These are phyloP conservation scores for Anacardium occidentale DNA, from an alignment of 345 rosid species.

Conservation along the genomic window DNA sequence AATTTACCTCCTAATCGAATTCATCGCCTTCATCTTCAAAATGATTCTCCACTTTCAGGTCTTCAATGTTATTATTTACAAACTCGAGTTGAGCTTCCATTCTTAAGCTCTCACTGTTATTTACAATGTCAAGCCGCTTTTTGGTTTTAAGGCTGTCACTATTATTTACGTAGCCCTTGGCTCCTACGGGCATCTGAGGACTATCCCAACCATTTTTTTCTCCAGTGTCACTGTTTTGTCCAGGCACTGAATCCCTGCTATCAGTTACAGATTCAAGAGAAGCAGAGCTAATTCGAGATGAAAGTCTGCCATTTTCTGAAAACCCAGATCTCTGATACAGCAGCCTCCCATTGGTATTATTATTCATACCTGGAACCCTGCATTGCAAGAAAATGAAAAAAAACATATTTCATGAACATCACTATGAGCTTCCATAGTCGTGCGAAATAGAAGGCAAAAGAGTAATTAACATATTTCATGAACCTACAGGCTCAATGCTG, in stretches of 20 bases:
- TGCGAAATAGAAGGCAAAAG: background rate
- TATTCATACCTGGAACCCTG: slow-evolving; percentile 39
- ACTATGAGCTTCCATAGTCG: background rate
- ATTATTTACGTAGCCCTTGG: slow-evolving; percentile 47
- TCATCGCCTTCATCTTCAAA: slow-evolving; percentile 57
- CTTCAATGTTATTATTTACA: slow-evolving; percentile 55
- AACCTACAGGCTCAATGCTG: background rate
- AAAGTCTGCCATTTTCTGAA: slow-evolving; percentile 37
- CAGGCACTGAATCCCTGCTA: slow-evolving; percentile 25
- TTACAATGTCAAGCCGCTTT: slow-evolving; percentile 47
- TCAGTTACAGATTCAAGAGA: slow-evolving; percentile 36
- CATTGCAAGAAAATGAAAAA: background rate
- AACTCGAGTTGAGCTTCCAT: slow-evolving; percentile 50
- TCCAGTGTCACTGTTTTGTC: slow-evolving; percentile 28
- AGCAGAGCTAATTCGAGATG: slow-evolving; percentile 36
- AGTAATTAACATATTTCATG: background rate
- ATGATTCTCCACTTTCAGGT: slow-evolving; percentile 47
- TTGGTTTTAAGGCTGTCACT: slow-evolving; percentile 30
- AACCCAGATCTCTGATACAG: slow-evolving; percentile 35
- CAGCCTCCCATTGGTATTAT: slow-evolving; percentile 29
- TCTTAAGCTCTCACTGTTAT: slow-evolving; percentile 49
- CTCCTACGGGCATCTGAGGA: slow-evolving; percentile 33
- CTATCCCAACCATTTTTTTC: slow-evolving; percentile 37
- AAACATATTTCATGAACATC: background rate
- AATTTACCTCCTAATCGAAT: slow-evolving; percentile 59